These are phyloP conservation scores for Trichoderma sp. DNA, from an alignment of 2,329 filamentous ascomycete species.

Conservation along the genomic window DNA sequence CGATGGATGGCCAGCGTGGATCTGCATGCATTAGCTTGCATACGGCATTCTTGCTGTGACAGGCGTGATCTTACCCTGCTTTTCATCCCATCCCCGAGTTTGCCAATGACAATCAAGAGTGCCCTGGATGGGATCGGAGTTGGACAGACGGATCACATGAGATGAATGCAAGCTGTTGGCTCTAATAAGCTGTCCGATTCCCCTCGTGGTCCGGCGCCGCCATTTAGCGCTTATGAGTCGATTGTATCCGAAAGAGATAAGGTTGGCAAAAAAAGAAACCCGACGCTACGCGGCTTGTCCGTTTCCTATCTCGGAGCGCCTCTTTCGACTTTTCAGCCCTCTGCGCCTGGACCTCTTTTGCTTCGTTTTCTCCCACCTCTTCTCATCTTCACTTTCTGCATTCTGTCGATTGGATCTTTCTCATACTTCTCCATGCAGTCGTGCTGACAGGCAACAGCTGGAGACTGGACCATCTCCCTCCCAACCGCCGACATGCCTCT, in stretches of 20 bases:
- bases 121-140: no score
- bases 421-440: neutral
- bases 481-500: constrained; percentile 20
- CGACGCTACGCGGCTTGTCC: constrained; percentile 21
- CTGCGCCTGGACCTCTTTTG: neutral
- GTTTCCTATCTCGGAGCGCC: neutral
- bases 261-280: constrained; percentile 9
- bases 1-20: no score
- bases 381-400: neutral
- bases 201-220: neutral
- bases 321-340: constrained; percentile 15
- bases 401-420: neutral
- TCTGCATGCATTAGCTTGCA: no score
- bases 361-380: neutral
- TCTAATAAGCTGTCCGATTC: no score
- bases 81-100: no score
- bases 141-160: no score
- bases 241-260: constrained; percentile 18
- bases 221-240: neutral
- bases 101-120: no score
- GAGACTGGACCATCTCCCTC: neutral
- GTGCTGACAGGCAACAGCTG: neutral
- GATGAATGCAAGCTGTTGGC: no score
- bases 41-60: no score
- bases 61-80: no score